Conservation (phyloP, 108 stramenopile genomes). For the Mayamaea pseudoterrestris region DNA sequence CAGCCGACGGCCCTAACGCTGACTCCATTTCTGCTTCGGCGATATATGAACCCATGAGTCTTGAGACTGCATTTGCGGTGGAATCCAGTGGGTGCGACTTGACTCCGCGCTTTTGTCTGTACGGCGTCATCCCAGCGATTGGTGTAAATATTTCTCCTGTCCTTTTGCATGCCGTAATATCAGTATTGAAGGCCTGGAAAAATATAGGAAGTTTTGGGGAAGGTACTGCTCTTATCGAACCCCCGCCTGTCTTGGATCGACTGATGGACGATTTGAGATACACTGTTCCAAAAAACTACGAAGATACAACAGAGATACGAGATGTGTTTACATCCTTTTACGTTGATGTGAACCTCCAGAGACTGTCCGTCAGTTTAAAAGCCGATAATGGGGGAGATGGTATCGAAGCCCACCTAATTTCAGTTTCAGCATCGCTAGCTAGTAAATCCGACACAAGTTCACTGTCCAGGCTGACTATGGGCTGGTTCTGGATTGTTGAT, state of each 20-base stretch:
- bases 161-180: conserved; percentile 37
- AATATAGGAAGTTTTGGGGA: no score
- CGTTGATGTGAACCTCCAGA: conserved; percentile 16
- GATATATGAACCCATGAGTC: conserved; percentile 60
- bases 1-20: no score
- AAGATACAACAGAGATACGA: neutral
- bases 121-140: conserved; percentile 62
- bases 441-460: conserved; percentile 43
- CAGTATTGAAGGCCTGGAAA: conserved; percentile 46
- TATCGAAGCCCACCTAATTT: conserved; percentile 69
- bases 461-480: conserved; percentile 43
- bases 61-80: conserved; percentile 47
- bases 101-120: conserved; percentile 46
- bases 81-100: conserved; percentile 31
- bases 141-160: conserved; percentile 36
- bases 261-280: no score
- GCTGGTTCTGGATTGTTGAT: conserved; percentile 81
- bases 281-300: no score
- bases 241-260: no score
- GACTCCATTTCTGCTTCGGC: no score
- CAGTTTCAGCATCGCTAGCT: conserved; percentile 40
- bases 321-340: conserved; percentile 13
- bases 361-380: conserved; percentile 33
- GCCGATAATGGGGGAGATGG: conserved; percentile 33
- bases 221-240: no score